Base-by-base conservation (phyloP, 2,329 filamentous ascomycete genomes). In the Diaporthe destruens region DNA sequence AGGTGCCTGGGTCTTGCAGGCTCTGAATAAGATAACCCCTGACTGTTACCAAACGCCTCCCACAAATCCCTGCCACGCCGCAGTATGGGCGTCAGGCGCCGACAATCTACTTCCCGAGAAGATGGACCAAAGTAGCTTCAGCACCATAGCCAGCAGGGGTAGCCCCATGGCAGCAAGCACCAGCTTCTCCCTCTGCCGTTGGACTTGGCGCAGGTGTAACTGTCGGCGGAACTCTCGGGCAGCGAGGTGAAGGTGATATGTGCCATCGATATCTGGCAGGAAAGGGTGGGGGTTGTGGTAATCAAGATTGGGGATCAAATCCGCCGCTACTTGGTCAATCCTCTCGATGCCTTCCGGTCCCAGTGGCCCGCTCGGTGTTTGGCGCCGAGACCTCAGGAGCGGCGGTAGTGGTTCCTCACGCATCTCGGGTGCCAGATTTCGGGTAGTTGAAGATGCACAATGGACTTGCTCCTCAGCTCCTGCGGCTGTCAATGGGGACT, bases 101-200 rank as follows among this genome's bases (percentile, higher is more conserved):
- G 32, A 53, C 61, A 20, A 66, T 12, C 32, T 47, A 12, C 14
- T 53, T 4, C 34, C 55, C 6, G 55, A 61, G 5, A 63, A 11
- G 32, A 44, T 47, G 8, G 68, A 59, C 68, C 55, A 70, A 20
- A 70, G 55, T 2, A 61, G 11, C 32, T 70, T 61, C 29, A 61
- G n/a, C 34, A 70, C 47, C 49, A 59, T 70, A 6, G 47, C 55
- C 8, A 61, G 1, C 11, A 70, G 18, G 6, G 57, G 44, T 1
- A 70, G 55, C 2, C 56, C 68, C 47, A 70, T 39, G 23, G 55
- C 68, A 32, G 44, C 55, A 32, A 70, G 47, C 44, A 61, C 57
- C 34, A 70, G 47, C 47, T 42, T 61, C 9, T 70, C 55, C 42
- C 57, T 44, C 20, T 61, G 68, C 42, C 55, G 61, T 12, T 56